These are phyloP conservation scores for Neurospora cerealis DNA, from an alignment of 495 filamentous ascomycete species.

Conservation along the genomic window DNA sequence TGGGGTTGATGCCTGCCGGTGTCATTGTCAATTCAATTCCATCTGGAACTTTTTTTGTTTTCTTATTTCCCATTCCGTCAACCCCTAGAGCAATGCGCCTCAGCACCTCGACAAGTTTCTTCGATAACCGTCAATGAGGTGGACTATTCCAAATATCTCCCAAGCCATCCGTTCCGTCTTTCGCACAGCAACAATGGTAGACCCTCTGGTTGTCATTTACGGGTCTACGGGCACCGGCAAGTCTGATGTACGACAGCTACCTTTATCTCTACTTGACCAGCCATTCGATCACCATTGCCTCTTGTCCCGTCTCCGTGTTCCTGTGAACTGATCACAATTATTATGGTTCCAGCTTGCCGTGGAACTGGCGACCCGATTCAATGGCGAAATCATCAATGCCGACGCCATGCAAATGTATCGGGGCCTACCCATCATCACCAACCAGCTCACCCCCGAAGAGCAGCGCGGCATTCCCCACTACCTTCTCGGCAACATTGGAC, in stretches of 20 bases:
- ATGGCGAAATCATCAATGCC: constrained; percentile 95
- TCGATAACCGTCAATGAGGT: neutral
- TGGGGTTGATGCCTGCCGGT: neutral
- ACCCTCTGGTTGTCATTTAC: constrained; percentile 72
- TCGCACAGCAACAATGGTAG: constrained; percentile 8
- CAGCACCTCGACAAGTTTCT: neutral
- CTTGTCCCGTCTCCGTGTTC: neutral
- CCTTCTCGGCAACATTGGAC: constrained; percentile 63
- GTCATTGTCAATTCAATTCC: neutral
- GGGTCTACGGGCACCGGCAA: constrained; percentile 96
- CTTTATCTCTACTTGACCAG: neutral
- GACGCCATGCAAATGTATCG: constrained; percentile 99
- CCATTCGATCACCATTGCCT: neutral
- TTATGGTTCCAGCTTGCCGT: constrained; percentile 66
- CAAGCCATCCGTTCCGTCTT: neutral
- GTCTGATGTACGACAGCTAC: constrained; percentile 64
- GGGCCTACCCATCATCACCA: constrained; percentile 90
- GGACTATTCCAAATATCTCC: neutral
- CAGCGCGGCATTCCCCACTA: constrained; percentile 81
- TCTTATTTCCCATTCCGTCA: neutral
- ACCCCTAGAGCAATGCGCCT: neutral
- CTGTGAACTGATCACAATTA: neutral
- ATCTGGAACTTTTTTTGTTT: neutral
- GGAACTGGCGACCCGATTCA: constrained; percentile 68
- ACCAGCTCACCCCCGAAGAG: constrained; percentile 71